Base-by-base conservation (phyloP, 192 early-diverging fungal species). In the Rhizophagus prolifer region DNA sequence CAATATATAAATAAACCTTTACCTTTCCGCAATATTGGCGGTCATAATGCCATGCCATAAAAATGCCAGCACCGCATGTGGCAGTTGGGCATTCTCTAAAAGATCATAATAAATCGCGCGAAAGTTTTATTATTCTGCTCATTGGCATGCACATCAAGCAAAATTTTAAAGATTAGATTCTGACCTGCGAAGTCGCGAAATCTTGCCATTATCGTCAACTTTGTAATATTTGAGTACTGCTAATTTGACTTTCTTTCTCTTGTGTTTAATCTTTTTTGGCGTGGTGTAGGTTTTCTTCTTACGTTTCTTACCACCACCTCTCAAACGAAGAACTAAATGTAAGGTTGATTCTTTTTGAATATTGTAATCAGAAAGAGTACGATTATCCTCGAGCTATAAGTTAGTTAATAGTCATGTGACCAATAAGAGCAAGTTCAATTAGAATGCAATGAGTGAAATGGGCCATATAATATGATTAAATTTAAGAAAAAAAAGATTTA, bases 271-370 rank as follows among this genome's bases (percentile, higher is more conserved):
- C 92, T 98, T 98, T 94, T 99, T 98, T 87, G 97, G 97, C 76
- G 97, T 99, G 80, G 96, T 99, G 92, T 99, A 98, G 77, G 91
- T 94, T 96, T 99, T 99, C 96, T 99, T 99, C 92, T 98, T 99
- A 80, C 95, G 91, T 93, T 99, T 98, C 94, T 99, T 98, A 86
- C 86, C 95, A 89, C 92, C 93, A 91, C 92, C 93, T 74, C 90
- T 81, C 46, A 92, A 84, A 76, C 91, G 87, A 70, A 89, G 85
- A n/a, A 90, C 90, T 26, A 93, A 84, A 80, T 91, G 91, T 21
- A 93, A 82, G 70, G 92, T 93, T 46, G 89, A 90, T 82, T 91
- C 88, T 79, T 90, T 86, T 74, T 90, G 85, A 76, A 92, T 88
- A 79, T 80, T 80, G 77, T 86, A 88, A 41, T 82, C 77, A 61